Evolutionary conservation across 768 basidiomycete genomes (phyloP), one percentile per base, ranked within the genome.

Genomic region (Calocybe cyanea): DNA sequence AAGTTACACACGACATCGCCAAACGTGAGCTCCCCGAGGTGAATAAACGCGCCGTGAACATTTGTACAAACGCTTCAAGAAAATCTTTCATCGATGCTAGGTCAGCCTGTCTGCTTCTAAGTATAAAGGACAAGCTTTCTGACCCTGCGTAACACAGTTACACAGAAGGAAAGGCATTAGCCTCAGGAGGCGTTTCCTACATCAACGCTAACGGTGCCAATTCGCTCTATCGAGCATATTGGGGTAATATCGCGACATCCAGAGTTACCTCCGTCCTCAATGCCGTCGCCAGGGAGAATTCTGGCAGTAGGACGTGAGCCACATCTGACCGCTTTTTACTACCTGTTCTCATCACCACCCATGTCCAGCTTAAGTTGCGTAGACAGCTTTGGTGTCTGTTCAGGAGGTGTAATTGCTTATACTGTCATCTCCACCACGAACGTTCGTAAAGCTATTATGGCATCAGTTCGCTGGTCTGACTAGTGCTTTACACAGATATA

Each of bases 361-460:
- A 31, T 11, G 25, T 46, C 14, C 20, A 72, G 69, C n/a, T 56
- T 76, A 48, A 68, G 59, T 61, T 76, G 73, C 57, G 51, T 51
- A 21, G 75, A 75, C 52, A 49, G 59, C n/a, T 66, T 61, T 46
- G 59, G 60, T 31, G 68, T 53, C 17, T 73, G 71, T 60, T 44
- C 40, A 20, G 53, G 58, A 39, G 69, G 69, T 52, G 68, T 73
- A 41, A 70, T 75, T 43, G 72, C 72, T 3, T 75, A 76, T 62
- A 74, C 72, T 18, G 56, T 67, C 45, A 68, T 62, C 35, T 43
- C 70, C n/a, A 67, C 71, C n/a, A 73, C 70, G 48, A 70, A 73
- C 58, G 68, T 70, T 33, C 32, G 63, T 55, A 15, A 15, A 2
- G 7, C 8, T 21, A 4, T 24, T 9, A 23, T 11, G 2, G 0